Conservation (phyloP, 2,329 filamentous ascomycete species). For the Arthrobotrys conoides region DNA sequence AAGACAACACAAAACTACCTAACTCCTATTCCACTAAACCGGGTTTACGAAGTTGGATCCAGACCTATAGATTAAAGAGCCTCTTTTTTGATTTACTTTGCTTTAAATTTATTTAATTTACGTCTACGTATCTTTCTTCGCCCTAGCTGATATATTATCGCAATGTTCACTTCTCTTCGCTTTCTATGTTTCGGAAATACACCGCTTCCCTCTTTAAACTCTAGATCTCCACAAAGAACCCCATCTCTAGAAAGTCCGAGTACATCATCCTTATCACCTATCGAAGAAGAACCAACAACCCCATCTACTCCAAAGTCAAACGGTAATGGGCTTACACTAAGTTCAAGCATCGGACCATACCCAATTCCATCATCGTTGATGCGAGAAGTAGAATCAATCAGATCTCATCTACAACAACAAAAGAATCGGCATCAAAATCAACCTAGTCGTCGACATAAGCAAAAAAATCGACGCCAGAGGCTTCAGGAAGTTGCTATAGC, state of each 20-base stretch:
- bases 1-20: slow-evolving; percentile 8
- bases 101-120: slow-evolving; percentile 1
- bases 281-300: background rate
- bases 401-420: slow-evolving; percentile 13
- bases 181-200: slow-evolving; percentile 32
- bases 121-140: too few relatives aligned
- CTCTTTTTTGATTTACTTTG: background rate
- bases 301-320: background rate
- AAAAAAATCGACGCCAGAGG: background rate
- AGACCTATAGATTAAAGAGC: background rate
- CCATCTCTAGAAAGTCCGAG: background rate
- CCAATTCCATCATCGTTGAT: slow-evolving; percentile 27
- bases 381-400: slow-evolving; percentile 19
- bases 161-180: slow-evolving; percentile 31
- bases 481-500: background rate
- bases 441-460: background rate
- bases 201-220: slow-evolving; percentile 1
- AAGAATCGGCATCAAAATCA: slow-evolving; percentile 23
- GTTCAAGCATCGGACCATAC: slow-evolving; percentile 18
- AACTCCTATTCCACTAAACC: background rate
- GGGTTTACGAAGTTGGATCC: background rate
- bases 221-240: background rate
- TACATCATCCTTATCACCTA: background rate
- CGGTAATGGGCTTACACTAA: background rate
- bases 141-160: background rate